Evolutionary conservation across 257 asterid species (phyloP), one percentile per base, ranked within the genome.

Genomic region (Fraxinus anomala): DNA sequence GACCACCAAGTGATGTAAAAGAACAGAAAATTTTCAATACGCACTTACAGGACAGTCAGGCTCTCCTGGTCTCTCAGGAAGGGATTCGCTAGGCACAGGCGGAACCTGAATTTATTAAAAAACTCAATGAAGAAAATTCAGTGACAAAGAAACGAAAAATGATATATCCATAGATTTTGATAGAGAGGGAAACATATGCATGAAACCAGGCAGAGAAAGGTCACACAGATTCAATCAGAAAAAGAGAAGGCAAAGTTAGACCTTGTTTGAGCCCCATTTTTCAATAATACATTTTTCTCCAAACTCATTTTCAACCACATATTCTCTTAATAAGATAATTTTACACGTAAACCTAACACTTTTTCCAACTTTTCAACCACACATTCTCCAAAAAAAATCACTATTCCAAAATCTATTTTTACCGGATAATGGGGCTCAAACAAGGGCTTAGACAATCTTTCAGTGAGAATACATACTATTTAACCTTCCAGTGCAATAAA

Each of bases 21-120:
- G 54, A 78, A 42, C 31, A 72, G 44, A 83, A 73, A 73, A 12
- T 73, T 69, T 67, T 67, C 56, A 54, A 73, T 73, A 74, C 49
- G 68, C 67, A 76, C 98, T 90, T 89, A 96, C 99, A 36, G 98
- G 99, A 87, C 99, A 96, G 86, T 96, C 96, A 28, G 97, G 92
- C 87, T 86, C 92, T 76, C 94, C 94, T 40, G 94, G 93, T 87
- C 98, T 87, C 83, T 91, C 97, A 33, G 99, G 99, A 81, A 90
- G 97, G 84, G 86, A 33, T 80, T 95, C 98, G 69, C 84, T 86
- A 33, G 88, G 83, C 72, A 77, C 85, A 63, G 85, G 84, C 6
- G 91, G 97, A 70, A 96, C 97, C 99, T 96, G 82, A 84, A 88
- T 79, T 65, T 21, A 84, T 40, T 78, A 83, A 72, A 65, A 67